These are phyloP conservation scores for Solanum microdontum DNA, from an alignment of 257 asterid genomes.

Conservation along the genomic window DNA sequence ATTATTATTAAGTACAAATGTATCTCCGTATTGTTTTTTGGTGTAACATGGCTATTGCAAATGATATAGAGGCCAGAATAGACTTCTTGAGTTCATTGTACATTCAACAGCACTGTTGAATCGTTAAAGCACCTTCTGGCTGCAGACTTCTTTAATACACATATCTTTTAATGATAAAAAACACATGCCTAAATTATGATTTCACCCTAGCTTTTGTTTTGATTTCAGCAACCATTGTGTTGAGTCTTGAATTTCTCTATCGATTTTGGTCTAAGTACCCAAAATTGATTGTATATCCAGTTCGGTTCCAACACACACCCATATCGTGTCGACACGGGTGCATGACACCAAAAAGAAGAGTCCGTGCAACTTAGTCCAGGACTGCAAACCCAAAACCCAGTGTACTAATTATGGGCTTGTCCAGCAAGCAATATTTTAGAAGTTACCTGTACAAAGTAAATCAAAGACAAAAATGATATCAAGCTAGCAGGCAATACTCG, in stretches of 20 bases:
- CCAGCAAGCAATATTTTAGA: neutral
- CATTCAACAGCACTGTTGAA: neutral
- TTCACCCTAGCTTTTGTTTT: neutral
- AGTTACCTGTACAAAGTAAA: neutral
- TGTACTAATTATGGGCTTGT: neutral
- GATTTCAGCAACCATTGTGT: neutral
- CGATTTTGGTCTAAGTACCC: neutral
- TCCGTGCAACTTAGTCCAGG: neutral
- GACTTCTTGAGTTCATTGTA: neutral
- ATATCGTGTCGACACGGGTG: neutral
- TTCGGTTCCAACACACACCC: neutral
- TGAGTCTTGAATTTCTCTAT: neutral
- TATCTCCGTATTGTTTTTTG: neutral
- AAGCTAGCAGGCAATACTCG: neutral
- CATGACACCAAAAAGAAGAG: neutral
- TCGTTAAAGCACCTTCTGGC: neutral
- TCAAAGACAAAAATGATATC: neutral
- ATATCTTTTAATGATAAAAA: neutral
- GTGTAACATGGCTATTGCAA: neutral
- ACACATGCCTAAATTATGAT: neutral
- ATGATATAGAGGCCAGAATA: neutral
- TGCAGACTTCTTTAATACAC: neutral
- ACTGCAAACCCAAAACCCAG: neutral
- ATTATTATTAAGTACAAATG: neutral
- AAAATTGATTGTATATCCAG: neutral